Evolutionary conservation across 495 filamentous ascomycete genomes (phyloP), one percentile per base, ranked within the genome.

Genomic region (Chlorociboria aeruginascens): DNA sequence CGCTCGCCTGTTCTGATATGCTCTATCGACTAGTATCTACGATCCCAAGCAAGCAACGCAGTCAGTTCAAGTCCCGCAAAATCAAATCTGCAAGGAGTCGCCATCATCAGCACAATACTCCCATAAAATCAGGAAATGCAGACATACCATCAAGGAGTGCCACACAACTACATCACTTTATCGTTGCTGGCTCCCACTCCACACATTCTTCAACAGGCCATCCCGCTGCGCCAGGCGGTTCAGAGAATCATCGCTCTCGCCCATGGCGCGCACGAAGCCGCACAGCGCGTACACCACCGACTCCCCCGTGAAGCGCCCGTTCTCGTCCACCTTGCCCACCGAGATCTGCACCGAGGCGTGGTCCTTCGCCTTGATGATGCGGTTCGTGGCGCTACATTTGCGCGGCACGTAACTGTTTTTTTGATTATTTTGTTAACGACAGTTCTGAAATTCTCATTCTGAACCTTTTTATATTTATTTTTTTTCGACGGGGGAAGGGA

Each of bases 281-380:
- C 87, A 95, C 43, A 99, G 81, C 55, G 92, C 93, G 66, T 94
- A 96, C 61, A 86, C 83, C 70, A 95, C 82, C 80, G 88, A 95
- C 76, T 97, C 92, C 63, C 88, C 87, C 54, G 87, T 92, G 77
- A 96, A 87, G 60, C 89, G 85, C 57, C 92, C 90, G 73, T 85
- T 89, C 78, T 99, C 92, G 70, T 96, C 92, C 58, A 98, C 87
- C 73, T 92, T 92, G 66, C 81, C 86, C 64, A 92, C 74, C 58
- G 82, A 83, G 68, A 94, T 84, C 75, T 95, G 85, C 59, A 89
- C 89, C 46, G 84, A 89, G 59, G 85, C 86, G 76, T 93, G 86
- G 73, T 93, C 92, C 73, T 96, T 95, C 74, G 92, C 86, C 77
- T 95, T 95, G 81, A 97, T 95, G 80, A 97, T 95, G 71, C 86